Base-by-base conservation (phyloP, 192 early-diverging fungal genomes). In the Coemansia sp. region DNA sequence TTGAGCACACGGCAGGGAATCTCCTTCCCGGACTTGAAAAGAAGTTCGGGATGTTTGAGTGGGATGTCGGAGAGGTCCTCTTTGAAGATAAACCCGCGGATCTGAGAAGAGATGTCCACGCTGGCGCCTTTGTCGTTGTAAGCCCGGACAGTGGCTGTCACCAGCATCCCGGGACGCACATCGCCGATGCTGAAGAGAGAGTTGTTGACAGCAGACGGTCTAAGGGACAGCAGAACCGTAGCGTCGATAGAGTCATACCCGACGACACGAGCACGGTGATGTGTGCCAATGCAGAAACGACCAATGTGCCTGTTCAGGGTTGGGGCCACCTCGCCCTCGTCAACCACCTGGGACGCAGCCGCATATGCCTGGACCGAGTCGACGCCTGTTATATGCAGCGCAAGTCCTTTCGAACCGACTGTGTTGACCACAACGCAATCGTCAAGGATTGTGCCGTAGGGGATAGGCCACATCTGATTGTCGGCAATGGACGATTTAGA, bases 221-320 rank as follows among this genome's bases (percentile, higher is more conserved):
- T 85, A 26, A 95, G 84, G 38, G 90, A 89, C 35, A 95, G 71
- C 34, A 87, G 85, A n/a, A 92, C 72, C 2, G 95, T 44, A 24
- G 87, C 87, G 67, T 92, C 93, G 10, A 91, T 87, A 51, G 89
- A 84, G 48, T 93, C 91, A 70, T 91, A 92, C 14, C 89, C 89
- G 35, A 95, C 68, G 6, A 98, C 90, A 62, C 95, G 87, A 53
- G 80, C 94, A 33, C 86, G 85, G 69, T 98, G 95, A 15, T 62
- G 72, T 16, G 87, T 88, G 46, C 88, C 96, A 3, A 91, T 38
- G n/a, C 69, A 76, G 70, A 83, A 93, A 26, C 76, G 78, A 38
- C 89, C 89, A 16, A 67, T 57, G 48, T 68, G 57, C 43, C 57
- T 75, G 59, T 72, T 72, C 11, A 85, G 84, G 16, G 84, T 55